Evolutionary conservation across 1,284 basidiomycete species (phyloP), one percentile per base, ranked within the genome.

Genomic region (Wallemia mellicola): DNA sequence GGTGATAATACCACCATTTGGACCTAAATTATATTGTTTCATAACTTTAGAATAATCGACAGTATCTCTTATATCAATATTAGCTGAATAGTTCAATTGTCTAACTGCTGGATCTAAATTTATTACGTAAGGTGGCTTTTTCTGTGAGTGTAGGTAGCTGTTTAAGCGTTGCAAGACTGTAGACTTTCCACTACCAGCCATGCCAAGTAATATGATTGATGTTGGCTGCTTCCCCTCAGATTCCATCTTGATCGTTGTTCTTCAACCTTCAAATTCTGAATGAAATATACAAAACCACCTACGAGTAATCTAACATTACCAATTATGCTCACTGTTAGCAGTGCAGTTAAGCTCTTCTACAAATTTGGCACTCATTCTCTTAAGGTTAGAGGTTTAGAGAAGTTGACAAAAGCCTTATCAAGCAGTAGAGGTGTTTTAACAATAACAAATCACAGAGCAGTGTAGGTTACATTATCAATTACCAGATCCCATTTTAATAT

Each of bases 1-100:
- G 15, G 94, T 99, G 69, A 98, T 71, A 66, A 99, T 98, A 19
- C 88, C 94, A 27, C 94, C 94, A 69, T 98, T 98, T 0, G 94
- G 92, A 2, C 94, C 94, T 59, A 99, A 76, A 68, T 95, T 94
- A 73, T 98, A 98, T 86, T 96, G 89, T 77, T 95, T 89, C 94
- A 99, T 99, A 65, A 99, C 91, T 71, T 96, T 83, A 64, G 83
- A 79, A 71, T 98, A 99, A 70, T 96, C 86, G 58, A 99, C 81
- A 11, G 94, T 98, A 69, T 99, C 94, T 61, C 94, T 74, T 60
- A 99, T 96, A 69, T 99, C 94, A 62, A 98, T 95, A 68, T 98
- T 96, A 27, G 92, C 80, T 61, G 89, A 83, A 68, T 91, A 99
- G 1, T 87, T 86, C 54, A 91, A 76, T 61, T 82, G 81, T 9